These are phyloP conservation scores for Aspergillus vadensis DNA, from an alignment of 2,329 filamentous ascomycete genomes.

Conservation along the genomic window DNA sequence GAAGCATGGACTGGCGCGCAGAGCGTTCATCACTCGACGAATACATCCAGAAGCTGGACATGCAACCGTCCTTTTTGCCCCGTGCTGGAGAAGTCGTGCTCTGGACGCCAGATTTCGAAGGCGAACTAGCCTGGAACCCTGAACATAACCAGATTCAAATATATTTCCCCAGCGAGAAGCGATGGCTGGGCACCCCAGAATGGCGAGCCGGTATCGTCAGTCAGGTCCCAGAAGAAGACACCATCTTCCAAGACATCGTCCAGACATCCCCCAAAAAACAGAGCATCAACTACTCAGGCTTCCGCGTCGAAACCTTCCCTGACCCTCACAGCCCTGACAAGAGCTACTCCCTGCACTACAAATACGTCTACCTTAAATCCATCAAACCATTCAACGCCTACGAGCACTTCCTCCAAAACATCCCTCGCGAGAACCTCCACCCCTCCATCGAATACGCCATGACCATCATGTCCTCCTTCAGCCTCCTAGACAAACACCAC, in stretches of 20 bases:
- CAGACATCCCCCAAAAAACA: conserved; percentile 41
- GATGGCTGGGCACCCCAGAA: conserved; percentile 42
- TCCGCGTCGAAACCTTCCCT: conserved; percentile 60
- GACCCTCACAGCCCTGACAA: conserved; percentile 56
- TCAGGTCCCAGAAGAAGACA: conserved; percentile 51
- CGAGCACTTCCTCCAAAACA: conserved; percentile 50
- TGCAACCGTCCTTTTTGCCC: conserved; percentile 55
- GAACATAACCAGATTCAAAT: conserved; percentile 33
- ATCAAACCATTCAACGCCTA: conserved; percentile 59
- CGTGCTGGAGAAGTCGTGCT: conserved; percentile 60
- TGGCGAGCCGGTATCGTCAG: conserved; percentile 63
- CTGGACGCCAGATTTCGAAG: conserved; percentile 45
- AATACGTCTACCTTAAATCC: conserved; percentile 56
- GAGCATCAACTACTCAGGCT: conserved; percentile 54
- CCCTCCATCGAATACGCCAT: conserved; percentile 58
- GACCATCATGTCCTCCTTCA: conserved; percentile 55
- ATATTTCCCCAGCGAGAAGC: conserved; percentile 35
- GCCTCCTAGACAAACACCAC: conserved; percentile 54
- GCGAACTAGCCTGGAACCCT: conserved; percentile 41
- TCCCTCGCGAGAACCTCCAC: conserved; percentile 49
- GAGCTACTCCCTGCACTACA: conserved; percentile 54
- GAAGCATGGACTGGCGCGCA: conserved; percentile 60
- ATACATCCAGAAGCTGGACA: conserved; percentile 45
- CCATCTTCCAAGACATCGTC: conserved; percentile 50
- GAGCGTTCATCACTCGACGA: conserved; percentile 48